Base-by-base conservation (phyloP, 345 rosid genomes). In the Erysimum cheiranthoides region DNA sequence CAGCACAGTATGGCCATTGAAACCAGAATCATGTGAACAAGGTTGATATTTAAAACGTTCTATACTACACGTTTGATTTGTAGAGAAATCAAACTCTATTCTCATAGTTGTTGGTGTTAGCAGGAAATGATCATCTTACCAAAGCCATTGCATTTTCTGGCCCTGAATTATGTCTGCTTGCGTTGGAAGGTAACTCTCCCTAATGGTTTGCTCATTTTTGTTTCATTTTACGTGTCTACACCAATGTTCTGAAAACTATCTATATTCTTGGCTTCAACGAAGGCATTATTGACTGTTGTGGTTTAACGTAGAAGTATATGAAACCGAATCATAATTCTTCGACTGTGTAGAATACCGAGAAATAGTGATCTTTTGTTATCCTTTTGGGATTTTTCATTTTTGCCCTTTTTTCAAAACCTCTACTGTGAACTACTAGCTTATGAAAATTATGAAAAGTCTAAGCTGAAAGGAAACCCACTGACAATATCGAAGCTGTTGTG, bases 101-200 rank as follows among this genome's bases (percentile, higher is more conserved):
- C 78, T 65, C 49, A 71, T n/a, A 42, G 47, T 54, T 47, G 30
- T 68, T 71, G 68, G 54, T 80, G 51, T 67, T 42, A 52, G 68
- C 87, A 86, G 95, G 57, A 61, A 45, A 73, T 74, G 83, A 80
- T 77, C 61, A 56, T 80, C 79, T 76, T 27, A 31, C 77, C 57
- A 81, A 85, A 79, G 76, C 79, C 36, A 77, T 76, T 71, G 86
- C 87, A 8, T 83, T 88, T 66, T 71, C 76, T 17, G 63, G 68
- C 79, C 83, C 84, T 51, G 88, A 87, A 61, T 86, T 93, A 72
- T 88, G 96, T 58, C 76, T 64, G 54, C 84, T 88, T 81, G 93
- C 92, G 14, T 75, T 91, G 78, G 87, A 91, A 91, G 98, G 98
- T 93, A 85, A 49, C 10, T 59, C 16, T 46, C 13, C 45, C n/a